These are phyloP conservation scores for Truncatella angustata DNA, from an alignment of 2,329 filamentous ascomycete genomes.

Conservation along the genomic window DNA sequence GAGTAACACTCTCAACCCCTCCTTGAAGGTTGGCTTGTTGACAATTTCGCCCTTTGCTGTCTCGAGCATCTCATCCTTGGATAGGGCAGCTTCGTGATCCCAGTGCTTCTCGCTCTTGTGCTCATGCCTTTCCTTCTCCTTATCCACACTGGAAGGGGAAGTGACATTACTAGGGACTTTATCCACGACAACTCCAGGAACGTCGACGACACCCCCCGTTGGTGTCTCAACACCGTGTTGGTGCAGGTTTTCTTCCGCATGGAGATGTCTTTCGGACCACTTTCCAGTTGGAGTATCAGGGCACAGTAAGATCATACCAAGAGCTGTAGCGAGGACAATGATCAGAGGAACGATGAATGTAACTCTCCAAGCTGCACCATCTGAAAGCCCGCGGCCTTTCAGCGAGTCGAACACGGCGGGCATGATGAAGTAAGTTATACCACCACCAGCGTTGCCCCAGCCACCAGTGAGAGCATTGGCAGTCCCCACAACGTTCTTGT, in stretches of 20 bases:
- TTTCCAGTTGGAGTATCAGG: conserved; percentile 80
- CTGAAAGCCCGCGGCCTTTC: conserved; percentile 56
- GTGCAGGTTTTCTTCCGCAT: conserved; percentile 51
- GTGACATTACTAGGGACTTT: conserved; percentile 31
- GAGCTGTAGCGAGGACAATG: conserved; percentile 64
- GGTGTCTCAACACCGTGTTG: conserved; percentile 35
- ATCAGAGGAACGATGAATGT: conserved; percentile 82
- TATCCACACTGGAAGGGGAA: conserved; percentile 40
- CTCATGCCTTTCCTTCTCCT: conserved; percentile 35
- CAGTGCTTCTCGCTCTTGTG: conserved; percentile 21
- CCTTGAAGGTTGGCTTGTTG: conserved; percentile 54
- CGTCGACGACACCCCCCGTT: conserved; percentile 43
- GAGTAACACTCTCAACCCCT: conserved; percentile 42
- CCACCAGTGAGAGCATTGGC: conserved; percentile 84
- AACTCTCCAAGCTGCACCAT: conserved; percentile 77
- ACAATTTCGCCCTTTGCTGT: conserved; percentile 52
- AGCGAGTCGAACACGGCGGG: conserved; percentile 83
- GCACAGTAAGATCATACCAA: conserved; percentile 70
- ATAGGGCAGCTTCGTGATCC: conserved; percentile 46
- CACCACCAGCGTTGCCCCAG: conserved; percentile 83
- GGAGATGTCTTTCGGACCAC: conserved; percentile 71
- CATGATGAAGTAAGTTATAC: conserved; percentile 93
- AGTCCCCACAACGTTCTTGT: conserved; percentile 87
- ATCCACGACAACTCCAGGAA: conserved; percentile 49
- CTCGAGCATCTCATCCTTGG: conserved; percentile 51